Percentiles rank a stretch among this genome's conserved stretches.
Conservation (phyloP, 352 stramenopile genomes). For the Phytophthora palmivora region DNA sequence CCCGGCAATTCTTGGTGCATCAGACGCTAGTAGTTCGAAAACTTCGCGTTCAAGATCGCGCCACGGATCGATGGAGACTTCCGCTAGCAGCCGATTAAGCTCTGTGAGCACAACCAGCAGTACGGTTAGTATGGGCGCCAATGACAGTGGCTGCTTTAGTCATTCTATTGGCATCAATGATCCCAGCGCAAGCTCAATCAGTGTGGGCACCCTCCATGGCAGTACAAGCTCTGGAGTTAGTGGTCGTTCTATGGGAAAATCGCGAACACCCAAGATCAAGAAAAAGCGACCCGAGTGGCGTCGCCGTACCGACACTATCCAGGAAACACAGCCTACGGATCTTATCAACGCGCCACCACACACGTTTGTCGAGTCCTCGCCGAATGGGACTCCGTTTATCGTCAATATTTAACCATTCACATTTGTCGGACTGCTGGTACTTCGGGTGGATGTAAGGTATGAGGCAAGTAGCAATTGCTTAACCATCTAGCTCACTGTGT, state of each 20-base stretch:
- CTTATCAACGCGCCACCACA: conserved; percentile 32
- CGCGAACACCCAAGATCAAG: conserved; percentile 38
- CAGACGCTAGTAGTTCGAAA: conserved; percentile 25
- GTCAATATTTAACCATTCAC: conserved; percentile 61
- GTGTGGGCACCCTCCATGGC: conserved; percentile 29
- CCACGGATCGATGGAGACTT: conserved; percentile 39
- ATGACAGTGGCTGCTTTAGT: conserved; percentile 34
- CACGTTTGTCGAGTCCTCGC: conserved; percentile 57
- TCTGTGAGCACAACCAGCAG: conserved; percentile 37
- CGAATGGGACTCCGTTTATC: conserved; percentile 58
- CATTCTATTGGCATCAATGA: conserved; percentile 23
- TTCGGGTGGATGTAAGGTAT: conserved; percentile 34
- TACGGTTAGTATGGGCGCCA: conserved; percentile 36
- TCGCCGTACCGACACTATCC: conserved; percentile 47
- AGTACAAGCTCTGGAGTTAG: conserved; percentile 28
- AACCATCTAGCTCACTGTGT: conserved; percentile 23
- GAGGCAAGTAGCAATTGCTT: conserved; percentile 24
- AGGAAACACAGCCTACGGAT: conserved; percentile 43
- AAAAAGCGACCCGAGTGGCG: conserved; percentile 50
- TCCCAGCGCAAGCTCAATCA: conserved; percentile 22
- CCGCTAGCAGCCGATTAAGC: conserved; percentile 32
- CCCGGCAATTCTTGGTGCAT: conserved; percentile 39
- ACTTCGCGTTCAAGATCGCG: conserved; percentile 29
- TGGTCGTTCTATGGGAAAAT: conserved; percentile 21
- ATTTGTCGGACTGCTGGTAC: conserved; percentile 9